Conservation (phyloP, 106 monocot genomes). For the Acorus calamus region DNA sequence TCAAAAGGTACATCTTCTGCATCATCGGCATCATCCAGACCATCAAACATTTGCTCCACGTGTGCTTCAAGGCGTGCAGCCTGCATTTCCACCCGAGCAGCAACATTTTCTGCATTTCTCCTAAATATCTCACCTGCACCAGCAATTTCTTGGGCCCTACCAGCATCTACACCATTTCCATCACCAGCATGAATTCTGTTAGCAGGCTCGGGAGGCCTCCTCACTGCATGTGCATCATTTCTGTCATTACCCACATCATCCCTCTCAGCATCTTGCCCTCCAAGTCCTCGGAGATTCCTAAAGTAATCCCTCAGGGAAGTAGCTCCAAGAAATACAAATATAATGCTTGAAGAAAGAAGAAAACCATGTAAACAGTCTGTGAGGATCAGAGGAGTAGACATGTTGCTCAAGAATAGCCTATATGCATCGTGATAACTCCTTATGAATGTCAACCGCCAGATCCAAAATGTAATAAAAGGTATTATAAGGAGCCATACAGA, state of each 20-base stretch:
- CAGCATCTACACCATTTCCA: constrained; percentile 71
- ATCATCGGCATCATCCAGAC: constrained; percentile 96
- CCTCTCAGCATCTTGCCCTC: constrained; percentile 79
- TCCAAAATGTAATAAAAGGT: constrained; percentile 99
- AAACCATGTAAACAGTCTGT: constrained; percentile 97
- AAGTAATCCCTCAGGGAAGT: constrained; percentile 97
- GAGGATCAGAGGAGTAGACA: constrained; percentile 69
- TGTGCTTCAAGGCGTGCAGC: constrained; percentile 93
- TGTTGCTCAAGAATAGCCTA: constrained; percentile 77
- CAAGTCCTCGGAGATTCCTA: constrained; percentile 75
- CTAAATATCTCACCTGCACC: constrained; percentile 83
- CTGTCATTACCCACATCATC: constrained; percentile 89
- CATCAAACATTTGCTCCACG: constrained; percentile 99
- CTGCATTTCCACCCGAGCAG: constrained; percentile 87
- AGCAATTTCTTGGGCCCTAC: constrained; percentile 61
- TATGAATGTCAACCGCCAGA: constrained; percentile 93
- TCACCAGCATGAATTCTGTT: constrained; percentile 56
- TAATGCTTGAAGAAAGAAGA: constrained; percentile 89
- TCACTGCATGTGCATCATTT: constrained; percentile 72
- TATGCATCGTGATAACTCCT: constrained; percentile 90
- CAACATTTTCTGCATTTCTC: constrained; percentile 99
- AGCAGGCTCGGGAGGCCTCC: constrained; percentile 47
- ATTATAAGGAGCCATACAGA: constrained; percentile 99
- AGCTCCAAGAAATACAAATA: constrained; percentile 97
- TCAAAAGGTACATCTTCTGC: constrained; percentile 99